Evolutionary conservation across 139 green algal genomes (phyloP).

Genomic region (Coelastrella sp.): DNA sequence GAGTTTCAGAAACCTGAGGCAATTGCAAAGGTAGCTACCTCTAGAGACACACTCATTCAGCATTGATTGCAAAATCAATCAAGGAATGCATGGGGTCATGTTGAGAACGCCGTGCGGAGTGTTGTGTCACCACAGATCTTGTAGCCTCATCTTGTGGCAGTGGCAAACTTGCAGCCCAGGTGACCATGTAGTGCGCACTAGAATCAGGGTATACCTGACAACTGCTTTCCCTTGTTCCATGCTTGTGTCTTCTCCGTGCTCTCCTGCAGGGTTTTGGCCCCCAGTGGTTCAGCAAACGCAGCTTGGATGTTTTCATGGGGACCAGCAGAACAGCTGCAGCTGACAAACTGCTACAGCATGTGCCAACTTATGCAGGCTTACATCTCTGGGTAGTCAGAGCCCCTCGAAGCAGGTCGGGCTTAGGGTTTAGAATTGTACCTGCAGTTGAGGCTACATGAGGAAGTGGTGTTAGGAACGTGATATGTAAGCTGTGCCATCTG

Average conservation of each 20-base stretch:
- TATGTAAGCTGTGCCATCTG: no score
- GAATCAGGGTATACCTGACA: no score
- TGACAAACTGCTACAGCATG: neutral
- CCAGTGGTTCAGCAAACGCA: slow-evolving; percentile 13
- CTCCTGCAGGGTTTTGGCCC: neutral
- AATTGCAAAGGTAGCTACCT: slow-evolving; percentile 11
- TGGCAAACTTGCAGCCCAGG: no score
- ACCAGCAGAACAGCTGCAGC: neutral
- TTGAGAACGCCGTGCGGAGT: no score
- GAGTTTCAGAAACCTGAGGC: slow-evolving; percentile 3
- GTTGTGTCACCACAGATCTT: no score
- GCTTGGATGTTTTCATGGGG: neutral
- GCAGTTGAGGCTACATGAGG: neutral
- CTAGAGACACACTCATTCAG: no score
- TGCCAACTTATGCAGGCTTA: neutral
- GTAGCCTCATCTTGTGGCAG: no score
- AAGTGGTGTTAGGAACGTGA: no score
- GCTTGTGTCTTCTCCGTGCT: neutral
- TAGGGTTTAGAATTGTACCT: neutral
- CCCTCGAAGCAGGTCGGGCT: slow-evolving; percentile 19
- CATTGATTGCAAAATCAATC: no score
- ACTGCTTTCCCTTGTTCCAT: neutral
- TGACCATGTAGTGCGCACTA: no score
- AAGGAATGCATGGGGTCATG: no score
- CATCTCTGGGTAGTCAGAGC: slow-evolving; percentile 18